Conservation (phyloP, 75 land plant genomes). For the Pseudotsuga menziesii region DNA sequence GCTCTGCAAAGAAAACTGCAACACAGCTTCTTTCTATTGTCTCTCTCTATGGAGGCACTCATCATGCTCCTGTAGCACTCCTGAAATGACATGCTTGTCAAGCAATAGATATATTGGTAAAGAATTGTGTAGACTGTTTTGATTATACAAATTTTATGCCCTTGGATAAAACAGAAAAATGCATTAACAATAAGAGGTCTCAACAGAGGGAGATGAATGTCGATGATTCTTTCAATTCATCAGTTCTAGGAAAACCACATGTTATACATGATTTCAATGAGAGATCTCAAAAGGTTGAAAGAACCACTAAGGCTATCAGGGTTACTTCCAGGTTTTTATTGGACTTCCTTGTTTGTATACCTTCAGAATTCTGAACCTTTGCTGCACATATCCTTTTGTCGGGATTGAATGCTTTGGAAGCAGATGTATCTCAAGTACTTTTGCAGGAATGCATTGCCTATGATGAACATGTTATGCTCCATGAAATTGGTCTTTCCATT, state of each 20-base stretch:
- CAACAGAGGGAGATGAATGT: neutral
- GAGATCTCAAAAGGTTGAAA: neutral
- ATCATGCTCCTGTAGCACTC: constrained; percentile 51
- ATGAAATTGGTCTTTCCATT: constrained; percentile 68
- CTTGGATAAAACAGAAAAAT: too few species aligned
- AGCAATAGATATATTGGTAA: constrained; percentile 51
- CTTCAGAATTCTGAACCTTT: constrained; percentile 62
- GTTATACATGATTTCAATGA: neutral
- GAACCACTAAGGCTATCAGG: constrained; percentile 15
- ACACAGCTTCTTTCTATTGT: constrained; percentile 42
- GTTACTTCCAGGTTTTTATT: constrained; percentile 45
- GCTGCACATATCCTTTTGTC: constrained; percentile 46
- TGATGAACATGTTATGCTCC: constrained; percentile 57
- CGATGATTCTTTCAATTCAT: too few species aligned
- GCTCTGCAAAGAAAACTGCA: constrained; percentile 45
- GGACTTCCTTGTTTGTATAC: constrained; percentile 53
- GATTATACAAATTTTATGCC: neutral
- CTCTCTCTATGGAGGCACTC: constrained; percentile 52
- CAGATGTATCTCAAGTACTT: constrained; percentile 36
- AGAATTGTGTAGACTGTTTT: constrained; percentile 23
- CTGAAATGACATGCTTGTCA: constrained; percentile 43
- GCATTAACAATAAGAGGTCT: neutral
- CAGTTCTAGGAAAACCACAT: neutral
- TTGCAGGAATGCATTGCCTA: constrained; percentile 33
- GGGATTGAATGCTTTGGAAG: too few species aligned